These are phyloP conservation scores for Daldinia loculata DNA, from an alignment of 495 filamentous ascomycete species.

Conservation along the genomic window DNA sequence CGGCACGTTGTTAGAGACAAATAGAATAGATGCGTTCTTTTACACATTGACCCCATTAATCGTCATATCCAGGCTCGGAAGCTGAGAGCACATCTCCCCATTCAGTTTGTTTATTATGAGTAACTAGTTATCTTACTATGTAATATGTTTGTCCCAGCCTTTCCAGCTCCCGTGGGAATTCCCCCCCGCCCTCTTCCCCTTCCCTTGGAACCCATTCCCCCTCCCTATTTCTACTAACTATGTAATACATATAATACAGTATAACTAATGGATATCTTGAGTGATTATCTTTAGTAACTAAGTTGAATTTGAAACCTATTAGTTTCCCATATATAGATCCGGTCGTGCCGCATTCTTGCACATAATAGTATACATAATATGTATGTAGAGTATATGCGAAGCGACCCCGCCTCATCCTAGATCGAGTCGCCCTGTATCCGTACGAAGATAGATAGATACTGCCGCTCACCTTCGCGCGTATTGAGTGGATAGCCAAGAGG, in stretches of 20 bases:
- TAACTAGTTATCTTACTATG: not conserved
- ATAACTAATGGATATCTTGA: not conserved
- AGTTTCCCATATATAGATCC: slow-evolving; percentile 19
- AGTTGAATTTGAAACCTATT: slow-evolving; percentile 15
- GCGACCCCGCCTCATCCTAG: slow-evolving; percentile 16
- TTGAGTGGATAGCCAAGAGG: slow-evolving; percentile 27
- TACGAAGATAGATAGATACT: slow-evolving; percentile 9
- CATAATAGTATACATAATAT: slow-evolving; percentile 14
- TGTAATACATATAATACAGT: not conserved
- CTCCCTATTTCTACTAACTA: not conserved
- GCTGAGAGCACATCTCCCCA: slow-evolving; percentile 10
- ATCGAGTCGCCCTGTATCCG: slow-evolving; percentile 6
- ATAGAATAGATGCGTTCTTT: slow-evolving; percentile 22
- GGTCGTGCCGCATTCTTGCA: slow-evolving; percentile 34
- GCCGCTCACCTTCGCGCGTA: not conserved
- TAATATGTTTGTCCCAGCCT: not conserved
- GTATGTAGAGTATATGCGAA: slow-evolving; percentile 8
- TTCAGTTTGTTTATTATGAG: not conserved
- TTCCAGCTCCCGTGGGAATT: not conserved
- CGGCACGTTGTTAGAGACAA: slow-evolving; percentile 34
- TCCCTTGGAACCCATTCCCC: not conserved
- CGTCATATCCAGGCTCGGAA: slow-evolving; percentile 30
- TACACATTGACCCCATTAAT: slow-evolving; percentile 16
- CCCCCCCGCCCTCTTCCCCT: not conserved
- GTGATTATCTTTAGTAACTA: slow-evolving; percentile 3